Conservation (phyloP, 176 grass and related monocot species). For the Raddia guianensis region DNA sequence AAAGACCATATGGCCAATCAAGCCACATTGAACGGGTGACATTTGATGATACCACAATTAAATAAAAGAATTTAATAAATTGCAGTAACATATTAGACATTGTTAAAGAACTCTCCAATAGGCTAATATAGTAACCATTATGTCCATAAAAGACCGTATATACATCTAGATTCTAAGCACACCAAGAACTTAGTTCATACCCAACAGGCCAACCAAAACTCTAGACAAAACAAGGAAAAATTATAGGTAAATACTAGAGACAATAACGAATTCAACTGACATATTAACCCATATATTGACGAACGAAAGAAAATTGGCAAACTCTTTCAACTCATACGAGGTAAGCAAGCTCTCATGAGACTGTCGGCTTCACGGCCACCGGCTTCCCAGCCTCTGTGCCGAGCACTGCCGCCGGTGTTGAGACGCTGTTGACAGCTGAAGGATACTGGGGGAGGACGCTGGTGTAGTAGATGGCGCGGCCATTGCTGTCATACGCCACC, state of each 20-base stretch:
- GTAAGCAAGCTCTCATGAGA: slow-evolving; percentile 49
- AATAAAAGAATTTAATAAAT: slow-evolving; percentile 39
- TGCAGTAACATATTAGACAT: not conserved
- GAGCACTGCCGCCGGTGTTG: slow-evolving; percentile 12
- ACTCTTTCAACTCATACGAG: slow-evolving; percentile 50
- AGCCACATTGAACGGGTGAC: slow-evolving; percentile 17
- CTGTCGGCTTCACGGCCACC: slow-evolving; percentile 68
- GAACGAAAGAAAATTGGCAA: slow-evolving; percentile 47
- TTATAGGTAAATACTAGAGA: slow-evolving; percentile 47
- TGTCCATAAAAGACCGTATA: slow-evolving; percentile 53
- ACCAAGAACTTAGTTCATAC: slow-evolving; percentile 52
- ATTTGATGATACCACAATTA: not conserved
- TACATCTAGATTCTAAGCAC: slow-evolving; percentile 54
- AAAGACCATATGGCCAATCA: slow-evolving; percentile 35
- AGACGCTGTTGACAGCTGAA: slow-evolving; percentile 53
- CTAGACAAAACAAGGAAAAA: slow-evolving; percentile 29
- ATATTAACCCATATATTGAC: slow-evolving; percentile 55
- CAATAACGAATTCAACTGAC: slow-evolving; percentile 56
- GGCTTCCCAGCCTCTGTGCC: slow-evolving; percentile 56
- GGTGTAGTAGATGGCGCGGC: slow-evolving; percentile 86
- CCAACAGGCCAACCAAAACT: slow-evolving; percentile 39
- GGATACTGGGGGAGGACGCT: slow-evolving; percentile 63
- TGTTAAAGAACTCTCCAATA: slow-evolving; percentile 42
- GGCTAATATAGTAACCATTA: slow-evolving; percentile 64
- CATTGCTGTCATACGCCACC: slow-evolving; percentile 73